Evolutionary conservation across 768 basidiomycete species (phyloP).

Genomic region (Dendrothele bispora): DNA sequence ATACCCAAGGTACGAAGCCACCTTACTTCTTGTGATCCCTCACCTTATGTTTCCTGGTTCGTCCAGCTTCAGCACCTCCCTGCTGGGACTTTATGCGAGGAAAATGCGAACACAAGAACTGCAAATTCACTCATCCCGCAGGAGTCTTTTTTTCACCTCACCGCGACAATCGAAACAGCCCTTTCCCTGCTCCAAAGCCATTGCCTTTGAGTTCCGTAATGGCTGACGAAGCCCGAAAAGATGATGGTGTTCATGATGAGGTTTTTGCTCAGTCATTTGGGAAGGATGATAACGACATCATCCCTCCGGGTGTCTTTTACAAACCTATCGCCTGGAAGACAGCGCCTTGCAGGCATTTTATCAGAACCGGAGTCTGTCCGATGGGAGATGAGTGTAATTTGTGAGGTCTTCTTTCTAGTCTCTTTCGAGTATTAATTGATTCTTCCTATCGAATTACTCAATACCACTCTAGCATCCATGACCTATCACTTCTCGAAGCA

Average conservation of each 20-base stretch:
- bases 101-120: conserved; percentile 18
- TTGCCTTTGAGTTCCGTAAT: background rate
- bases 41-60: too few species aligned
- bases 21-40: too few species aligned
- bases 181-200: conserved; percentile 8
- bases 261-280: background rate
- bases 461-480: conserved; percentile 32
- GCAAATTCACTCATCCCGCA: conserved; percentile 36
- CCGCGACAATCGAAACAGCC: conserved; percentile 10
- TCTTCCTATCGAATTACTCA: conserved; percentile 20
- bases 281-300: background rate
- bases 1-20: too few species aligned
- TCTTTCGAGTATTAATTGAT: conserved; percentile 2
- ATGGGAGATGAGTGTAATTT: conserved; percentile 40
- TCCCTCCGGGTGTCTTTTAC: conserved; percentile 12
- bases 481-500: conserved; percentile 22
- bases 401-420: conserved; percentile 21
- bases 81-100: conserved; percentile 37
- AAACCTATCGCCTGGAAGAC: conserved; percentile 30
- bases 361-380: conserved; percentile 43
- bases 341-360: conserved; percentile 39
- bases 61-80: background rate
- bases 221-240: too few species aligned
- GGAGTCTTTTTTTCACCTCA: conserved; percentile 11
- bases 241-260: too few species aligned